These are phyloP conservation scores for Leccinum subgranulosum DNA, from an alignment of 768 basidiomycete genomes.

Conservation along the genomic window DNA sequence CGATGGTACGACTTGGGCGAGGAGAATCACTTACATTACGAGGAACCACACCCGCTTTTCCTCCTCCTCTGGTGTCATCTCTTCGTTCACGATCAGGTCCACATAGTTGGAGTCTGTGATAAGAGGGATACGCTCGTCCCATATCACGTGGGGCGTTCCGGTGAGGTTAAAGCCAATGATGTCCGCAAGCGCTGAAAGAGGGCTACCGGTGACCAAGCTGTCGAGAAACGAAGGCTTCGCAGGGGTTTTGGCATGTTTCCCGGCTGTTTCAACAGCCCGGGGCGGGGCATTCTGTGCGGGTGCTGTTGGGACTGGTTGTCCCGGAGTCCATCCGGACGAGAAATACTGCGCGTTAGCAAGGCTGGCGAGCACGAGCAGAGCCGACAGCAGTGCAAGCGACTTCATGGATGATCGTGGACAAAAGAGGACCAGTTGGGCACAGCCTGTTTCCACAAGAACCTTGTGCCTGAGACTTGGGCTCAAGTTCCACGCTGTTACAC, in stretches of 20 bases:
- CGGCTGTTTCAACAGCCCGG: constrained; percentile 22
- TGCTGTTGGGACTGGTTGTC: constrained; percentile 49
- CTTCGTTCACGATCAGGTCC: constrained; percentile 69
- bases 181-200: constrained; percentile 51
- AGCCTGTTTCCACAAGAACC: not conserved
- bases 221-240: constrained; percentile 27
- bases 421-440: not conserved
- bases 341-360: constrained; percentile 65
- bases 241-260: constrained; percentile 16
- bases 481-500: not conserved
- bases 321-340: constrained; percentile 79
- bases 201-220: constrained; percentile 46
- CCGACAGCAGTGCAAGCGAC: constrained; percentile 37
- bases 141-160: constrained; percentile 42
- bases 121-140: constrained; percentile 73
- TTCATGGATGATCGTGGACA: constrained; percentile 42
- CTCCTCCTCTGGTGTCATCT: constrained; percentile 60
- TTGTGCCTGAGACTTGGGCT: not conserved
- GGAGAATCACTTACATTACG: constrained; percentile 55
- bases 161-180: constrained; percentile 71
- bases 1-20: not conserved
- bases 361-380: constrained; percentile 20
- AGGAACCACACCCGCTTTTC: constrained; percentile 73
- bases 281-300: constrained; percentile 11
- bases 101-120: constrained; percentile 82